Conservation (phyloP, 163 green algal genomes). For the Chlamydomonas reinhardtii region DNA sequence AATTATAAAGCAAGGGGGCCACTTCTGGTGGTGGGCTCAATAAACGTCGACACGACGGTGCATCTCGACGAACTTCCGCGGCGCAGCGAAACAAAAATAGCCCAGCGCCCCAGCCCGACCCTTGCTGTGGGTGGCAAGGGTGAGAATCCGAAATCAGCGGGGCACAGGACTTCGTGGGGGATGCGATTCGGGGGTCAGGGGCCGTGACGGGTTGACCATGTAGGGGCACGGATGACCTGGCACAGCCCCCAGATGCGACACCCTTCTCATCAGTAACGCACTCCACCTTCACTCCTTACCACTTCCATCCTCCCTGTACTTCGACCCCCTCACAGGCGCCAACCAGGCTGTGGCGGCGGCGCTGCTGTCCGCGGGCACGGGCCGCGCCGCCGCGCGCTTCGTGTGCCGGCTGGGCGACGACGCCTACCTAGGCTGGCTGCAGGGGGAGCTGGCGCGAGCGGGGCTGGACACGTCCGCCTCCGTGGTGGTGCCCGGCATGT, state of each 20-base stretch:
- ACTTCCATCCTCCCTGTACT: too few relatives aligned
- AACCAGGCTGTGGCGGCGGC: constrained; percentile 3
- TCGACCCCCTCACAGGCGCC: too few relatives aligned
- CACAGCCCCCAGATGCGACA: too few relatives aligned
- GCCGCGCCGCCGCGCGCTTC: background rate
- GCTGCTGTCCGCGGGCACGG: background rate
- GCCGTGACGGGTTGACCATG: too few relatives aligned
- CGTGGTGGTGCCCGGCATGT: background rate
- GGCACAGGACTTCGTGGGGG: too few relatives aligned
- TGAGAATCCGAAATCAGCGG: background rate
- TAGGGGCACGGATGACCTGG: too few relatives aligned
- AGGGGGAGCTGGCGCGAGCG: background rate
- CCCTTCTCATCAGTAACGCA: too few relatives aligned
- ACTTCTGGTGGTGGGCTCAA: background rate
- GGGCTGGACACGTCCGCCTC: constrained; percentile 1
- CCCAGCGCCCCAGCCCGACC: background rate
- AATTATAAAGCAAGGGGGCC: background rate
- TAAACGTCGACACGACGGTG: constrained; percentile 9
- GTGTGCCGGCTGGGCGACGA: background rate
- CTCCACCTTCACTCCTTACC: too few relatives aligned
- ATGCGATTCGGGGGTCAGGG: too few relatives aligned
- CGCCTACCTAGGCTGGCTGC: background rate
- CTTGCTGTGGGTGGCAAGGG: constrained; percentile 1
- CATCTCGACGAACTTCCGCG: background rate
- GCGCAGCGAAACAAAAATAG: background rate